These are phyloP conservation scores for Erythrobasidium hasegawianum DNA, from an alignment of 1,284 basidiomycete species.

Conservation along the genomic window DNA sequence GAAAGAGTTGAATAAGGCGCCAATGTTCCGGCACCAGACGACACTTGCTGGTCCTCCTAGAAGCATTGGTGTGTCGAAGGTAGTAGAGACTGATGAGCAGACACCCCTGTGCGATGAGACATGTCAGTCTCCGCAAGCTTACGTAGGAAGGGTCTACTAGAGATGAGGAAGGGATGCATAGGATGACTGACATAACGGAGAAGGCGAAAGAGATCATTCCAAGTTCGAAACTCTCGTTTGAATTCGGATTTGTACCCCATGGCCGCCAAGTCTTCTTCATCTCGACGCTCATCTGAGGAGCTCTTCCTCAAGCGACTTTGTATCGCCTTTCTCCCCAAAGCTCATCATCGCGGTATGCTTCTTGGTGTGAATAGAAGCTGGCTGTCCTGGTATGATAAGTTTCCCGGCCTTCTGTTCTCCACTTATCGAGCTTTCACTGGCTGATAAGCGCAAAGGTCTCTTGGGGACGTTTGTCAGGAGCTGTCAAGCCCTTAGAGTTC, in stretches of 20 bases:
- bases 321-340: conserved; percentile 16
- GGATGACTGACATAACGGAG: conserved; percentile 63
- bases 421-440: too few relatives aligned
- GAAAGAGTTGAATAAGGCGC: conserved; percentile 53
- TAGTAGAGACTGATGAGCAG: conserved; percentile 73
- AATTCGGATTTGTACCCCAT: conserved; percentile 51
- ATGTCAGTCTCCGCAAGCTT: conserved; percentile 3
- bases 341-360: too few relatives aligned
- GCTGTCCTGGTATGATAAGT: too few relatives aligned
- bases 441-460: too few relatives aligned
- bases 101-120: conserved; percentile 55
- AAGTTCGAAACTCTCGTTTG: conserved; percentile 74
- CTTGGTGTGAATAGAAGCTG: too few relatives aligned
- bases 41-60: conserved; percentile 68
- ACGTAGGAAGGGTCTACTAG: too few relatives aligned
- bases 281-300: conserved; percentile 15
- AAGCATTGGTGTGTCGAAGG: conserved; percentile 72
- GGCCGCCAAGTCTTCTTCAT: conserved; percentile 27
- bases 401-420: too few relatives aligned
- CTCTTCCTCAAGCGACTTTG: conserved; percentile 4
- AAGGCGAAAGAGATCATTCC: conserved; percentile 73
- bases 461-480: too few relatives aligned
- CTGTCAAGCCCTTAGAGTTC: background rate
- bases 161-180: too few relatives aligned
- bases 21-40: conserved; percentile 70